These are phyloP conservation scores for Neotropicomus parvogracilis DNA, from an alignment of 1,284 basidiomycete genomes.

Conservation along the genomic window DNA sequence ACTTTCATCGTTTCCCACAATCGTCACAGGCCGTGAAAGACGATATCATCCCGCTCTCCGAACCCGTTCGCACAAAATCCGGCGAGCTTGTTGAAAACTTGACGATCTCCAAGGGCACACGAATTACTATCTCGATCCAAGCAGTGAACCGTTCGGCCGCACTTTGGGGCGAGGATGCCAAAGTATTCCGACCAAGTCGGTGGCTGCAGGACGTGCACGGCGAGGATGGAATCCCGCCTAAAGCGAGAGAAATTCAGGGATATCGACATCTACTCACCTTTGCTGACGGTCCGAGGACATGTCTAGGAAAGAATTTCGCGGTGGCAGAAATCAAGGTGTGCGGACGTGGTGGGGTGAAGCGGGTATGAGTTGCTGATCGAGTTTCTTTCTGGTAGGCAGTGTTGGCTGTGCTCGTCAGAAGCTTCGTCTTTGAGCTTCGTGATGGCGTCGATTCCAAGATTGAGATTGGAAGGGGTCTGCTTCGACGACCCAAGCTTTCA, in stretches of 20 bases:
- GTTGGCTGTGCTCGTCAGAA: slow-evolving; percentile 20
- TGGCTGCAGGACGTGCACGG: slow-evolving; percentile 31
- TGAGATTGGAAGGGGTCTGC: slow-evolving; percentile 13
- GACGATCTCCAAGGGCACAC: slow-evolving; percentile 43
- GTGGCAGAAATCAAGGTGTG: slow-evolving; percentile 47
- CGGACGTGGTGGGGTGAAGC: not conserved
- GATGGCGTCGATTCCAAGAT: slow-evolving; percentile 20
- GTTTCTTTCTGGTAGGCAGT: slow-evolving; percentile 12
- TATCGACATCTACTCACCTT: slow-evolving; percentile 42
- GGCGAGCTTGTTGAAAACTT: slow-evolving; percentile 40
- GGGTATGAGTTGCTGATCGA: accelerated
- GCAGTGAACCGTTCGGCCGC: slow-evolving; percentile 45
- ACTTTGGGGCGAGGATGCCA: slow-evolving; percentile 43
- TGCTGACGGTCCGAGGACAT: slow-evolving; percentile 39
- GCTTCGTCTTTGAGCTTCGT: slow-evolving; percentile 20
- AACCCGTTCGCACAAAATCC: slow-evolving; percentile 21
- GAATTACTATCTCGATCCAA: slow-evolving; percentile 39
- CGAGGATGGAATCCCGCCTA: slow-evolving; percentile 16
- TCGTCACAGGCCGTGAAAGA: slow-evolving; percentile 41
- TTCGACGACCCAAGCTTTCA: slow-evolving; percentile 22
- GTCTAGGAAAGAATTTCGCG: slow-evolving; percentile 41
- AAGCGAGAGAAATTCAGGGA: slow-evolving; percentile 38
- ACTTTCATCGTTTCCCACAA: too few species aligned
- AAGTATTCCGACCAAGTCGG: slow-evolving; percentile 36
- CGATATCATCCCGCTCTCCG: slow-evolving; percentile 48